These are phyloP conservation scores for Clavariopsis aquatica DNA, from an alignment of 495 filamentous ascomycete genomes.

Conservation along the genomic window DNA sequence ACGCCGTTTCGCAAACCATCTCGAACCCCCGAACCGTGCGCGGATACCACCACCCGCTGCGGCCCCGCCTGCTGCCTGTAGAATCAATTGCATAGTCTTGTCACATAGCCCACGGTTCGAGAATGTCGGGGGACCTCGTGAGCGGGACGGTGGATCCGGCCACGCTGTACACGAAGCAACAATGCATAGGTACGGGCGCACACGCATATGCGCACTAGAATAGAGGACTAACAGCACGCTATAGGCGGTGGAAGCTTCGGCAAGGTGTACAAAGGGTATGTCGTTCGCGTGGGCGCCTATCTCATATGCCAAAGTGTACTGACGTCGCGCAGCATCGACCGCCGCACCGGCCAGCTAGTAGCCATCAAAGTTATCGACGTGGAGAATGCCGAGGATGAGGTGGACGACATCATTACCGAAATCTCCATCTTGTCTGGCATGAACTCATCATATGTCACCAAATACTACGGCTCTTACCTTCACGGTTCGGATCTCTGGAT, in stretches of 20 bases:
- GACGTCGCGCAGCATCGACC: conserved; percentile 68
- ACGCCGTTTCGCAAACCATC: not conserved
- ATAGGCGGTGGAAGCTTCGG: conserved; percentile 89
- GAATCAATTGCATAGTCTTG: not conserved
- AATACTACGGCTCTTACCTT: conserved; percentile 94
- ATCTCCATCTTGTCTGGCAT: conserved; percentile 95
- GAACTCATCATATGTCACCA: conserved; percentile 90
- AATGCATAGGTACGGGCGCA: conserved; percentile 72
- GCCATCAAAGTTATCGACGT: conserved; percentile 98
- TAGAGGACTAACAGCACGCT: conserved; percentile 17
- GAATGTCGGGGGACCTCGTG: conserved; percentile 20
- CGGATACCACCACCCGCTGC: not conserved
- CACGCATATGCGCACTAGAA: not conserved
- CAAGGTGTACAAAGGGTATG: conserved; percentile 90
- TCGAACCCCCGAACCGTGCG: conserved; percentile 2
- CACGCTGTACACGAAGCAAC: conserved; percentile 87
- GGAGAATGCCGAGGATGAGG: conserved; percentile 96
- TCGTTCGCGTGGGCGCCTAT: not conserved
- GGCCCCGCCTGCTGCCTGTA: not conserved
- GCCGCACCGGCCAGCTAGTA: conserved; percentile 78
- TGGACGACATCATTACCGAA: conserved; percentile 98
- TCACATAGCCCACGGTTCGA: not conserved
- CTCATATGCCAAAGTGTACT: conserved; percentile 26
- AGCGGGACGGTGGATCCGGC: conserved; percentile 64
- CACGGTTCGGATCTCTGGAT: conserved; percentile 98